phyloP scores from a whole-genome alignment of 1,284 basidiomycete genomes.

The Ganoderma leucocontextum region DNA sequence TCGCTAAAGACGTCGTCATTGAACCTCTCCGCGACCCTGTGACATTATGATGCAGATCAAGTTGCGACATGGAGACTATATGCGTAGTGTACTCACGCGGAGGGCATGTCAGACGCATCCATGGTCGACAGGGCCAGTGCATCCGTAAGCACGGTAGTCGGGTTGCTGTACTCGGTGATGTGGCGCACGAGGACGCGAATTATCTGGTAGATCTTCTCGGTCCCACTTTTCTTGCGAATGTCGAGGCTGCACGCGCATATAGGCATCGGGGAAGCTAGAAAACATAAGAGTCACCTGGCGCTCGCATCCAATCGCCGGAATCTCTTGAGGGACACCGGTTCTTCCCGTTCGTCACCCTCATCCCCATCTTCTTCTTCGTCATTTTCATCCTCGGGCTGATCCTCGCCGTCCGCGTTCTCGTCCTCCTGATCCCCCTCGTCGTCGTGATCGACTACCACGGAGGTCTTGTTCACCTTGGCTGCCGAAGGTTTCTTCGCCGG shows the following conservation, averaged over 20 bases:
- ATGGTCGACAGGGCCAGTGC: background rate
- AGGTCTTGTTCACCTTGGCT: too few species aligned
- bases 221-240: background rate
- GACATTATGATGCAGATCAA: too few species aligned
- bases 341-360: too few species aligned
- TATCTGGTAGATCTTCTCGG: background rate
- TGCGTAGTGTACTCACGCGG: too few species aligned
- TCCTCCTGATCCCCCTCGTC: too few species aligned
- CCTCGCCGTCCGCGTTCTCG: too few species aligned
- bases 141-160: background rate
- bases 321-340: too few species aligned
- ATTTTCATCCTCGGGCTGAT: background rate
- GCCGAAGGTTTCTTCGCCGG: too few species aligned
- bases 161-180: background rate
- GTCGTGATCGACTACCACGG: too few species aligned
- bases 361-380: background rate
- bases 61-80: too few species aligned
- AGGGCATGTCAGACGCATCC: too few species aligned
- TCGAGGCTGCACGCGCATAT: background rate
- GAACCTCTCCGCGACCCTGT: background rate
- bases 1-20: background rate
- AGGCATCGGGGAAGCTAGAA: too few species aligned
- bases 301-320: background rate
- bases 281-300: background rate
- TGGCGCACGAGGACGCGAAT: background rate